Base-by-base conservation (phyloP, 805 yeast genomes). In the Debaryomyces castellii region DNA sequence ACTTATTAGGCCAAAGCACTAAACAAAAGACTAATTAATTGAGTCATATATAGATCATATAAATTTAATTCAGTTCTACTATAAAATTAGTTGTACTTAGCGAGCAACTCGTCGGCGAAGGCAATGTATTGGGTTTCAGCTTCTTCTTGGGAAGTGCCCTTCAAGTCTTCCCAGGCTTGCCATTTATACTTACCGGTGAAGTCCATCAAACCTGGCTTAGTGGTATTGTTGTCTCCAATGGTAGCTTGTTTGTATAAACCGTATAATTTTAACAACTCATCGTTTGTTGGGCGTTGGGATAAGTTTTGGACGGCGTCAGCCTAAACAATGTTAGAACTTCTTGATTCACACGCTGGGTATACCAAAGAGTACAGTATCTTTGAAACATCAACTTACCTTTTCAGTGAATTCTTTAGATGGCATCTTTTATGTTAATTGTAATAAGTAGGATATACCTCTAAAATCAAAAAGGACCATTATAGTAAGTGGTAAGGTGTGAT, bases 211-310 rank as follows among this genome's bases (percentile, higher is more conserved):
- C 97, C 94, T 44, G 99, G 99, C 74, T 89, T 88, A 45, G 78
- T 74, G 51, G 96, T 87, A 54, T 67, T 69, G 80, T 89, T 89
- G 79, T 94, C 99, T 54, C 99, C 99, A 46, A 85, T 86, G 28
- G 97, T 92, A 58, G 98, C 96, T 76, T 94, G 99, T 73, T 94
- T 94, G 85, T 78, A 94, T 59, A 94, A 78, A 40, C 92, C 97
- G 74, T 94, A 94, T 59, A 94, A 77, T 67, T 84, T 72, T 62
- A 92, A 78, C 63, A 91, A 76, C 66, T 92, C 97, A 60, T 88
- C 95, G 69, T 89, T 92, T 57, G 73, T 66, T 57, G 98, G 97
- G 67, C 85, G 86, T 51, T 78, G 75, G 51, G 89, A 76, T 54
- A 94, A 76, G 57, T 77, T 71, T 67, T 85, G 82, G 57, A 89